Evolutionary conservation across 345 rosid species (phyloP).

Genomic region (Corchorus olitorius): DNA sequence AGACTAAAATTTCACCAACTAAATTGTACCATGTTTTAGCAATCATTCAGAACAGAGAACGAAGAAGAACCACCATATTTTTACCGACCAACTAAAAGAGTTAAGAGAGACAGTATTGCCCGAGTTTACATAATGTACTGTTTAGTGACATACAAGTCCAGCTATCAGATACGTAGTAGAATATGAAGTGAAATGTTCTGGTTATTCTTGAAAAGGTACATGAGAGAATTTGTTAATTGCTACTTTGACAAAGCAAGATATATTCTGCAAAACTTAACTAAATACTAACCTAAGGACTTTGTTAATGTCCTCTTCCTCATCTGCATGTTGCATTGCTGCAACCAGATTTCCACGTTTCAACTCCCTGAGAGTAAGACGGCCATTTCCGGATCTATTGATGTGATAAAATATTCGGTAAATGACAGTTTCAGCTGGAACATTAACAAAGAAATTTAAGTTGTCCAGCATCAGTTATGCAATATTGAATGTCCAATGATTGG

Average conservation of each 20-base stretch:
- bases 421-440: conserved; percentile 88
- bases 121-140: not conserved
- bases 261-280: not conserved
- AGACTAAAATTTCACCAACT: not conserved
- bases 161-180: not conserved
- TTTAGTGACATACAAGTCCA: no score
- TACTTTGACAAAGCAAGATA: not conserved
- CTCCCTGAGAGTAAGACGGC: conserved; percentile 84
- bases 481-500: not conserved
- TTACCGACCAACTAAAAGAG: not conserved
- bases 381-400: conserved; percentile 84
- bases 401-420: conserved; percentile 92
- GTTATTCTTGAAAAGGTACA: no score
- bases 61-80: not conserved
- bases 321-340: conserved; percentile 84
- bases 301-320: conserved; percentile 91
- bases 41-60: not conserved
- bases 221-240: not conserved
- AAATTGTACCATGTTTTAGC: not conserved
- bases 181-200: not conserved
- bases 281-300: conserved; percentile 74
- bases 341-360: conserved; percentile 84
- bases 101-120: not conserved
- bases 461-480: conserved; percentile 19
- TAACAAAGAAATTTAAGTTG: conserved; percentile 30